Evolutionary conservation across 768 basidiomycete genomes (phyloP).

Genomic region (Collybiopsis confluens): DNA sequence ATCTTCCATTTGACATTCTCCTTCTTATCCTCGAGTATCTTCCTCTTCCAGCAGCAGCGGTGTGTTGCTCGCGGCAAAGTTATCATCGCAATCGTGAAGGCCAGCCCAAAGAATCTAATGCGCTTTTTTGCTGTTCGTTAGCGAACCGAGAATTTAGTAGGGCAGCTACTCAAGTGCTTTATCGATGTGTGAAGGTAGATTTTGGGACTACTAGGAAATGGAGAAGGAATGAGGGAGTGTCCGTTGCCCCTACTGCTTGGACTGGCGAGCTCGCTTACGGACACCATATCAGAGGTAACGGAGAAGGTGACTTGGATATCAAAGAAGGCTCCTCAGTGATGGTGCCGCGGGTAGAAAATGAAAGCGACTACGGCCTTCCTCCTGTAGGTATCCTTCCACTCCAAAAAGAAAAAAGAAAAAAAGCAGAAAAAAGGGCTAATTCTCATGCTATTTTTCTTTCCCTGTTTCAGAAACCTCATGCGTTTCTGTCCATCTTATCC

Average conservation of each 20-base stretch:
- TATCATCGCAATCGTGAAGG: not conserved
- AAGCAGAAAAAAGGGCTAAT: too few species aligned
- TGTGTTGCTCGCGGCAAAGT: too few species aligned
- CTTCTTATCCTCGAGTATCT: slow-evolving; percentile 28
- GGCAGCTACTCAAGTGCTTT: slow-evolving; percentile 42
- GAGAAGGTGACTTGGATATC: too few species aligned
- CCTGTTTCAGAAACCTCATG: slow-evolving; percentile 24
- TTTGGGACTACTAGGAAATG: slow-evolving; percentile 16
- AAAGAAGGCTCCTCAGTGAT: too few species aligned
- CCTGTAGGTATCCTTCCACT: not conserved
- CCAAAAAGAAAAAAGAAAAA: not conserved
- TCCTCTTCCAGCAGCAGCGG: not conserved
- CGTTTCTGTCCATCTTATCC: slow-evolving; percentile 36
- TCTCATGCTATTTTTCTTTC: not conserved
- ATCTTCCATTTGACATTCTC: slow-evolving; percentile 31
- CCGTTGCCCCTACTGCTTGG: too few species aligned
- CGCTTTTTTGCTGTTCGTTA: slow-evolving; percentile 37
- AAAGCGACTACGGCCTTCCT: not conserved
- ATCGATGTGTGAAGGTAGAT: slow-evolving; percentile 38
- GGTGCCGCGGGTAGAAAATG: not conserved
- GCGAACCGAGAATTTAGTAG: slow-evolving; percentile 43
- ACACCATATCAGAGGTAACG: too few species aligned
- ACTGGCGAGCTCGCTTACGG: slow-evolving; percentile 25
- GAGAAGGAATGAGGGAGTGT: too few species aligned
- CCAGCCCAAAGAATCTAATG: slow-evolving; percentile 23